Conservation (phyloP, 1,284 basidiomycete genomes). For the Melampsora americana region DNA sequence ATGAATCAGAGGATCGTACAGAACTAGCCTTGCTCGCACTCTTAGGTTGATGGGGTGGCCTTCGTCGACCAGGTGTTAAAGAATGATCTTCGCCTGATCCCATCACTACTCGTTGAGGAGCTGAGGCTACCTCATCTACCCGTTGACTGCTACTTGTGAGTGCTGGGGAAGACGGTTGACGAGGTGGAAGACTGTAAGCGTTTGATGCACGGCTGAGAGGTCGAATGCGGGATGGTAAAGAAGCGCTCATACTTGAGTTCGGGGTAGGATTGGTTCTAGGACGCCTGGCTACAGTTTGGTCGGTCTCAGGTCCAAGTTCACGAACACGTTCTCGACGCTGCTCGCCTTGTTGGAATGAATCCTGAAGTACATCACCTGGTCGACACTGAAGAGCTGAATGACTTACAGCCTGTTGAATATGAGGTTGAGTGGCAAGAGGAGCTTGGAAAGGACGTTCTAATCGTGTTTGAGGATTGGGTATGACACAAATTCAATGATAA, state of each 20-base stretch:
- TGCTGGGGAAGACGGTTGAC: background rate
- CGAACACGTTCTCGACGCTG: constrained; percentile 30
- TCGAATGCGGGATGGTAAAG: background rate
- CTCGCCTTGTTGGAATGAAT: background rate
- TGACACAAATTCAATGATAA: too few species aligned
- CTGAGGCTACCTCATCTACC: background rate
- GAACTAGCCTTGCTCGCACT: constrained; percentile 3
- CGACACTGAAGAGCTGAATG: constrained; percentile 20
- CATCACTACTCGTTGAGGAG: background rate
- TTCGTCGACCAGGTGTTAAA: background rate
- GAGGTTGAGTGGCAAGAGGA: constrained; percentile 24
- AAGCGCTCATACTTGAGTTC: constrained; percentile 26
- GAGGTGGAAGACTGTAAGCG: constrained; percentile 3
- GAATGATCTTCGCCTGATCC: background rate
- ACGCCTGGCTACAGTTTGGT: constrained; percentile 9
- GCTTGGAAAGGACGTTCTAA: constrained; percentile 32
- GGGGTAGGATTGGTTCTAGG: constrained; percentile 22
- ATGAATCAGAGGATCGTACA: constrained; percentile 7
- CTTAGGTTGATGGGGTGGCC: constrained; percentile 1
- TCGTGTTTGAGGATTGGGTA: too few species aligned
- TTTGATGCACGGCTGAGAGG: background rate
- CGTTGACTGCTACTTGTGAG: background rate
- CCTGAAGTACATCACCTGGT: constrained; percentile 38
- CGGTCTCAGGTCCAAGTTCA: constrained; percentile 27
- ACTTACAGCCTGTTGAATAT: constrained; percentile 21